Percentiles rank a stretch among this genome's conserved stretches.
These are phyloP conservation scores for Geosmithia flava DNA, from an alignment of 2,329 filamentous ascomycete species.

Conservation along the genomic window DNA sequence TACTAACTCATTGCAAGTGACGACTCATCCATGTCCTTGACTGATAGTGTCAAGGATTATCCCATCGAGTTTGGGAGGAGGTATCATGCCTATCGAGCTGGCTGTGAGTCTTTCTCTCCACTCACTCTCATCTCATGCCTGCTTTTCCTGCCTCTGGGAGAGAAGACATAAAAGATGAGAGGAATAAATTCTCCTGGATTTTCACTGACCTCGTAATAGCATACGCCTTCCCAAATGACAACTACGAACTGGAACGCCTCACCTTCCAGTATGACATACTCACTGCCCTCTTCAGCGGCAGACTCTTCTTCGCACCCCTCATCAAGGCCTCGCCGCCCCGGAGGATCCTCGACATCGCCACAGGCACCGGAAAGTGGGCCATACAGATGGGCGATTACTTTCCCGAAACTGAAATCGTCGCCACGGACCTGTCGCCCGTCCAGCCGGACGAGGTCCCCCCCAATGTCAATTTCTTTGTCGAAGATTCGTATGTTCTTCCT, in stretches of 20 bases:
- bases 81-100: slow-evolving; percentile 33
- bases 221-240: slow-evolving; percentile 33
- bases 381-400: slow-evolving; percentile 55
- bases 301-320: slow-evolving; percentile 30
- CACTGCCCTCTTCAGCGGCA: slow-evolving; percentile 23
- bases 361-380: slow-evolving; percentile 44
- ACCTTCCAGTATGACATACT: slow-evolving; percentile 24
- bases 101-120: slow-evolving; percentile 21
- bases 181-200: too few species aligned
- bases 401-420: slow-evolving; percentile 44
- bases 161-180: not conserved
- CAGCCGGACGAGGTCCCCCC: slow-evolving; percentile 54
- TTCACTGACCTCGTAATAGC: slow-evolving; percentile 13
- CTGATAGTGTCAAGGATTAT: slow-evolving; percentile 27
- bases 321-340: slow-evolving; percentile 19
- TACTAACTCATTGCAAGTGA: slow-evolving; percentile 2
- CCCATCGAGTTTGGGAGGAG: slow-evolving; percentile 31
- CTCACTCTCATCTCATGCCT: not conserved
- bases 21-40: slow-evolving; percentile 20
- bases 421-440: slow-evolving; percentile 56
- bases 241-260: slow-evolving; percentile 25
- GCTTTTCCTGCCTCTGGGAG: too few species aligned
- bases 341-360: slow-evolving; percentile 23
- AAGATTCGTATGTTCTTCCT: slow-evolving; percentile 37
- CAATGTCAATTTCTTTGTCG: slow-evolving; percentile 64